Base-by-base conservation (phyloP, 441 rosid genomes). In the Croton laevigatus region DNA sequence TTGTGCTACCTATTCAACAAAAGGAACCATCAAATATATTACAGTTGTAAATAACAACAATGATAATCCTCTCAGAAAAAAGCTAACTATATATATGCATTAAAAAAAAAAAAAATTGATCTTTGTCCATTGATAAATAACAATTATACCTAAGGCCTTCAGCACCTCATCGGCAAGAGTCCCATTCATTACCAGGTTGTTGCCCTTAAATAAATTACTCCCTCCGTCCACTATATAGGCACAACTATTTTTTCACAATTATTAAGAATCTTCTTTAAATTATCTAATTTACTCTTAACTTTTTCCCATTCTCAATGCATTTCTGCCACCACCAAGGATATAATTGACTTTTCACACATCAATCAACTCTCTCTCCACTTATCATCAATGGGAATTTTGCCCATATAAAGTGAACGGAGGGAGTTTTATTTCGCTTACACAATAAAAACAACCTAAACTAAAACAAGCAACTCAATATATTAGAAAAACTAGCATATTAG, bases 1-100 rank as follows among this genome's bases (percentile, higher is more conserved):
- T 94, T 13, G 98, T 91, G 75, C 98, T 94, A 66, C 97, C 97
- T 90, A 83, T 36, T 68, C 70, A 72, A 70, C 72, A 79, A 38
- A 75, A 72, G 42, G 71, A 70, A 66, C 32, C 72, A 62, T 57
- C 61, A 57, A 57, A 23, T 13, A 10, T 36, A 55, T 57, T 6
- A 12, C 1, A 27, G 32, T 27, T 27, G 32, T 27, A 27, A 27
- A 27, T 27, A 27, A 27, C 32, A 27, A 27, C 32, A 27, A 27
- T n/a, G n/a, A n/a, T 53, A 53, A 22, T 27, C 32, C 58, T 3
- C 22, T 20, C 58, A 53, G 9, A 20, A 8, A 20, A 53, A 19
- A 14, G 53, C 53, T 49, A 20, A 10, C 44, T 17, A 59, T 9
- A 14, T 32, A 32, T 9, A 9, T 27, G 32, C 32, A 27, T 27